A percentile compares a stretch with the other conserved stretches of the same genome.
phyloP scores from a whole-genome alignment of 108 stramenopile genomes.

The Pseudonitzschia pungens region DNA sequence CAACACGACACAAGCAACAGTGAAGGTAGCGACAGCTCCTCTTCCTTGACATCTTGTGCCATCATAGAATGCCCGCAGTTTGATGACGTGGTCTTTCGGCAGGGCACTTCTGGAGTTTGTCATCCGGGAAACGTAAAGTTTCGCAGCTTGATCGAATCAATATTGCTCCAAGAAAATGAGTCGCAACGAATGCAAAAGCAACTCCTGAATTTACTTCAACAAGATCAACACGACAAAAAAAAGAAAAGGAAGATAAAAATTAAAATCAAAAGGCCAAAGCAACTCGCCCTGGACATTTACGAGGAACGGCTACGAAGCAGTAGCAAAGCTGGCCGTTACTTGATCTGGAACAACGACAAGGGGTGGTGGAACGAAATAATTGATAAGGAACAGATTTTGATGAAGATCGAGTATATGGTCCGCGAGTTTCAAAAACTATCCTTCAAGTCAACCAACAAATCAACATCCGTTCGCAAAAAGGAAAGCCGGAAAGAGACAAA shows the following conservation, averaged over 20 bases:
- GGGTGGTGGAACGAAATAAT: not conserved
- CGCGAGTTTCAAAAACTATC: not conserved
- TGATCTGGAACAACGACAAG: slow-evolving; percentile 8
- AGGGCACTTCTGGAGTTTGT: not conserved
- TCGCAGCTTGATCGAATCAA: not conserved
- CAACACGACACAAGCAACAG: not conserved
- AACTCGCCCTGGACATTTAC: not conserved
- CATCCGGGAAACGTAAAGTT: not conserved
- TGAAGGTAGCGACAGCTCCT: not conserved
- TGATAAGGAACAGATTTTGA: slow-evolving; percentile 8
- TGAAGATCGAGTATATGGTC: slow-evolving; percentile 14
- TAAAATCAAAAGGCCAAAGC: not conserved
- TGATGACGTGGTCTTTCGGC: slow-evolving; percentile 1
- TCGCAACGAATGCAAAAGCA: not conserved
- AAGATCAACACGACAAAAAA: not conserved
- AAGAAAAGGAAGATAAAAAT: not conserved
- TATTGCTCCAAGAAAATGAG: not conserved
- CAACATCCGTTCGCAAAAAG: not conserved
- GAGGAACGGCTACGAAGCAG: not conserved
- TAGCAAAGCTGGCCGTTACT: not conserved
- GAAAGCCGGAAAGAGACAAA: not conserved
- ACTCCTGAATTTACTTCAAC: not conserved
- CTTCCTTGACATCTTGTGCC: not conserved
- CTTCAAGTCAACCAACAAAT: not conserved
- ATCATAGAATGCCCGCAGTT: slow-evolving; percentile 4